A percentile compares a stretch with the other conserved stretches of the same genome.
phyloP scores from a whole-genome alignment of 2,329 filamentous ascomycete genomes.

The Fusarium dlaminii region DNA sequence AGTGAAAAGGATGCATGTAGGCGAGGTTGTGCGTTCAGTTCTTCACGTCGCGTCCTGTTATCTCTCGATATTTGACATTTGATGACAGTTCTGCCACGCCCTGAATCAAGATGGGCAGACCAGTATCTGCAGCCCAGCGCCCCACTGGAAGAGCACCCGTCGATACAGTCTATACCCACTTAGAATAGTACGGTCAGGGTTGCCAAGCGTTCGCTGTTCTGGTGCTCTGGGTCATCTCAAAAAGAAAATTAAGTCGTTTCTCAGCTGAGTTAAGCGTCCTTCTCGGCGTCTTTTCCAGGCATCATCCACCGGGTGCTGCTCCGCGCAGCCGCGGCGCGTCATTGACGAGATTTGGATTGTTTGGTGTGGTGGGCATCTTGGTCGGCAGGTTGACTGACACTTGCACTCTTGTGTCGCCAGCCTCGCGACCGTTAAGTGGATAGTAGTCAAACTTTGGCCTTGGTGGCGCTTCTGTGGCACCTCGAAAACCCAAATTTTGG shows the following conservation, averaged over 20 bases:
- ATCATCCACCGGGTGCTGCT: slow-evolving; percentile 31
- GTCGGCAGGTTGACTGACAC: slow-evolving; percentile 14
- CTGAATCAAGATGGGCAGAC: slow-evolving; percentile 37
- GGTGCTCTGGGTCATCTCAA: slow-evolving; percentile 15
- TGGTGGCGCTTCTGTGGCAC: slow-evolving; percentile 20
- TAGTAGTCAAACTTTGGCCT: slow-evolving; percentile 14
- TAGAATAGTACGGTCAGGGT: slow-evolving; percentile 32
- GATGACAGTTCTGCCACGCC: slow-evolving; percentile 19
- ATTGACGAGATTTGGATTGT: slow-evolving; percentile 32
- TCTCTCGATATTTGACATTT: slow-evolving; percentile 28
- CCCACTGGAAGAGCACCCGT: slow-evolving; percentile 38
- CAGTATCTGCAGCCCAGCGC: slow-evolving; percentile 29
- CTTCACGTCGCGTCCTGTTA: slow-evolving; percentile 8
- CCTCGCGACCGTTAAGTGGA: slow-evolving; percentile 35
- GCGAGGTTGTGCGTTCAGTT: slow-evolving; percentile 9
- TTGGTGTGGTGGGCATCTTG: slow-evolving; percentile 20
- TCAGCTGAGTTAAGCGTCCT: slow-evolving; percentile 42
- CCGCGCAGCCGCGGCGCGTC: slow-evolving; percentile 29
- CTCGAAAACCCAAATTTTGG: slow-evolving; percentile 12
- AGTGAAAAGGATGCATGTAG: slow-evolving; percentile 16
- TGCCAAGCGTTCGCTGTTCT: slow-evolving; percentile 36
- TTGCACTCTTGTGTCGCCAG: slow-evolving; percentile 22
- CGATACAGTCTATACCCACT: slow-evolving; percentile 25
- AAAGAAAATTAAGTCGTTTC: slow-evolving; percentile 29
- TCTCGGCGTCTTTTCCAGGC: slow-evolving; percentile 30